Evolutionary conservation across 768 basidiomycete species (phyloP).

Genomic region (Suillus sp.): DNA sequence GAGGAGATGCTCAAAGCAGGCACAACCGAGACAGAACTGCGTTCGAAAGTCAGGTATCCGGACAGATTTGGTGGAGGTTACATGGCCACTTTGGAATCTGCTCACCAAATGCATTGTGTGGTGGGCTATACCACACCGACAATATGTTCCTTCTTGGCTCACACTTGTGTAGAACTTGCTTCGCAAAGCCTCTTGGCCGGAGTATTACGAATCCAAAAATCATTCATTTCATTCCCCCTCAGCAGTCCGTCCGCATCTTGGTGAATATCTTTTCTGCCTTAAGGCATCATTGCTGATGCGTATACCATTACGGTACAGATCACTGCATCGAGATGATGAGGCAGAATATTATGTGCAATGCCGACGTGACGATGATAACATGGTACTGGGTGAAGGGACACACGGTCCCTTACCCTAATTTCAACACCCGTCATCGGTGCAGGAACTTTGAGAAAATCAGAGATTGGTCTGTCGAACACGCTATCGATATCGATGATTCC

Average conservation of each 20-base stretch:
- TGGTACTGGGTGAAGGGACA: conserved; percentile 17
- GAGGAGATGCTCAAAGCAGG: conserved; percentile 16
- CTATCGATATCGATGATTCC: not conserved
- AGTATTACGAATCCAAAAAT: conserved; percentile 14
- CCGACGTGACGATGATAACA: conserved; percentile 16
- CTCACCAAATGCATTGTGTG: conserved; percentile 17
- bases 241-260: conserved; percentile 7
- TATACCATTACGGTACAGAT: conserved; percentile 5
- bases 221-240: conserved; percentile 1
- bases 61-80: conserved; percentile 17
- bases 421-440: conserved; percentile 13
- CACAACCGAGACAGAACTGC: not conserved
- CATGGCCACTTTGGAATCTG: conserved; percentile 12
- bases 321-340: conserved; percentile 16
- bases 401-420: conserved; percentile 2
- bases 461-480: not conserved
- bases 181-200: conserved; percentile 15
- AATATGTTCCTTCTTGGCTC: not conserved
- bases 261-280: conserved; percentile 3
- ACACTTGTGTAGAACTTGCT: conserved; percentile 10
- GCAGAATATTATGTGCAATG: conserved; percentile 18
- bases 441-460: not conserved
- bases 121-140: conserved; percentile 1
- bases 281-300: not conserved
- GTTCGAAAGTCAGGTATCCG: conserved; percentile 12